Evolutionary conservation across 75 land plant species (phyloP).

Genomic region (Chamaecyparis obtusa): DNA sequence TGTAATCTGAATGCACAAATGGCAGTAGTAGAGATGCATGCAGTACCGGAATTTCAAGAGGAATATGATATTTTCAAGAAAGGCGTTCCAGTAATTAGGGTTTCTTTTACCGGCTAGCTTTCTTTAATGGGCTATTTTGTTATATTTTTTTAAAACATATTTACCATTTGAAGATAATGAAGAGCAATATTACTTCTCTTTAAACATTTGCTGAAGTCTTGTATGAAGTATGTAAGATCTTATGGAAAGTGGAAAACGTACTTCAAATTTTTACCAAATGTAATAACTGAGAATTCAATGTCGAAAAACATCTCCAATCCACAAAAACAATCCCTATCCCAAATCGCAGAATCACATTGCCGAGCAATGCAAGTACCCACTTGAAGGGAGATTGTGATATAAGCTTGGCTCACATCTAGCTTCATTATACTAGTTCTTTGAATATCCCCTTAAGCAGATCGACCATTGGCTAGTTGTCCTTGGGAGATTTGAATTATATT

Average conservation of each 20-base stretch:
- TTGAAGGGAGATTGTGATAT: neutral
- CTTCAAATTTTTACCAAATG: too few relatives aligned
- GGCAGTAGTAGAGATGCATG: neutral
- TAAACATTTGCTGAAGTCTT: neutral
- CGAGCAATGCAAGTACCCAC: neutral
- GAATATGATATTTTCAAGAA: neutral
- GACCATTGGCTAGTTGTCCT: neutral
- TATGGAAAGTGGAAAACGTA: too few relatives aligned
- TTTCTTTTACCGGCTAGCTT: neutral
- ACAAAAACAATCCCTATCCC: neutral
- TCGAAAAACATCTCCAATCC: neutral
- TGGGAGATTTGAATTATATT: too few relatives aligned
- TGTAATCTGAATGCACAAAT: neutral
- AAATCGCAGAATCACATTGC: neutral
- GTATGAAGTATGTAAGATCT: neutral
- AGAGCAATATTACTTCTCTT: neutral
- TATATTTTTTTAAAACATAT: too few relatives aligned
- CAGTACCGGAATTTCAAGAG: neutral
- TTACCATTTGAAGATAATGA: neutral
- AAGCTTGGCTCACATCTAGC: neutral
- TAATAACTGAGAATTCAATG: neutral
- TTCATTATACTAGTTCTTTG: neutral
- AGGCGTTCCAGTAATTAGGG: neutral
- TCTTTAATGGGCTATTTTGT: neutral
- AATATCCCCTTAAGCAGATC: neutral